Conservation (phyloP, 106 monocot species). For the Narthecium ossifragum region DNA sequence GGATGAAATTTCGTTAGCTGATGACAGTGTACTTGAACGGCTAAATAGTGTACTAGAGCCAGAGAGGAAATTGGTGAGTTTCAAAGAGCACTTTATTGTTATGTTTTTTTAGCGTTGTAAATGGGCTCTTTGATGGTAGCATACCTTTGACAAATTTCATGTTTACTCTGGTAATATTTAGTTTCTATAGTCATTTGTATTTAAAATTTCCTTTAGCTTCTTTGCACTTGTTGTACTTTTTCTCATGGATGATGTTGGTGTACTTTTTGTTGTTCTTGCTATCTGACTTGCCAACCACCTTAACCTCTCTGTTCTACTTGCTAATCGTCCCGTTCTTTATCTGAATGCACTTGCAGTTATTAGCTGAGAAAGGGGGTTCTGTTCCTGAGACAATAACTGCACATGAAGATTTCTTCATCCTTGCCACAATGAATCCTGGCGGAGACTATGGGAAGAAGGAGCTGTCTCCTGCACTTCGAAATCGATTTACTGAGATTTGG, state of each 20-base stretch:
- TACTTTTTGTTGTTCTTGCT: no score
- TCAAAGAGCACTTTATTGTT: no score
- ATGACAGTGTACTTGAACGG: constrained; percentile 98
- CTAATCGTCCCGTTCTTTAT: no score
- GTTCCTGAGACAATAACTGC: constrained; percentile 55
- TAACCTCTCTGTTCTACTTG: no score
- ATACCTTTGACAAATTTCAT: no score
- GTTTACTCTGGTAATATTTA: no score
- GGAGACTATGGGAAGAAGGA: constrained; percentile 99
- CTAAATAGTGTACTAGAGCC: constrained; percentile 94
- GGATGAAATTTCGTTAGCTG: constrained; percentile 97
- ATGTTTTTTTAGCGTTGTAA: no score
- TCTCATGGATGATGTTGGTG: background rate
- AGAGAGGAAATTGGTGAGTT: constrained; percentile 76
- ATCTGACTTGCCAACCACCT: no score
- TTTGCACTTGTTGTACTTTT: no score
- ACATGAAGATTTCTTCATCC: constrained; percentile 70
- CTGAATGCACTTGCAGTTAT: constrained; percentile 30
- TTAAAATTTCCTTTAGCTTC: no score
- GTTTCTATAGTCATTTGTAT: no score
- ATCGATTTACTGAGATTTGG: constrained; percentile 97
- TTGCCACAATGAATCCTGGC: constrained; percentile 99
- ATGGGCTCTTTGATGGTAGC: no score
- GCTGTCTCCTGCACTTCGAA: constrained; percentile 85
- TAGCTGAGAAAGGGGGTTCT: constrained; percentile 92